Base-by-base conservation (phyloP, 2,329 filamentous ascomycete species). In the Trichoderma breve region DNA sequence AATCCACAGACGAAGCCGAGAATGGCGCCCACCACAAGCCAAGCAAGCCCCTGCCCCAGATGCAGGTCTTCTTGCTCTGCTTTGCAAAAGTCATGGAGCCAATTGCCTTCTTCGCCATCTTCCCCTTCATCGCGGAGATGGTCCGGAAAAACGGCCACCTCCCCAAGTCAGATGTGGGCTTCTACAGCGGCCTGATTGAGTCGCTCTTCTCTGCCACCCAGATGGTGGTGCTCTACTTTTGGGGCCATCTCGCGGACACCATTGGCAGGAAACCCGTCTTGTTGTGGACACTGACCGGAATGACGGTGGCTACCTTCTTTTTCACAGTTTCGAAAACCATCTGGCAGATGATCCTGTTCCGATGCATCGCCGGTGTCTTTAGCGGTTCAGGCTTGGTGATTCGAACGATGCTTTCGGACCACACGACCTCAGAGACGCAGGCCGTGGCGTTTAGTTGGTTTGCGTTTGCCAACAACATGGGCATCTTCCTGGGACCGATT, bases 111-210 rank as follows among this genome's bases (percentile, higher is more conserved):
- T 95, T 95, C 83, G 89, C 86, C 78, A 93, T 95, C 79, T 92
- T 95, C 76, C 92, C 93, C 1, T 95, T 92, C 81, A 88, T 96
- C 80, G 93, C 90, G 77, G 84, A 91, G 77, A 95, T 95, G 93
- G 89, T 93, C 84, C 87, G 71, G 3, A 36, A 36, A 36, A 91
- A 90, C 72, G 92, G 92, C 11, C 77, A 84, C 12, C 81, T 95
- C 2, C 79, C 85, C 1, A 83, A 88, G 58, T 82, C 86, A n/a
- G 90, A 94, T 79, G 89, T 94, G 4, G 93, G 93, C 2, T 95
- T 95, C 82, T 95, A 94, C 83, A 89, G 86, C 71, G 93, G 93
- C 2, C 82, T 94, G 14, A 94, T 95, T 78, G 90, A 91, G 82
- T 88, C 88, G 53, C 81, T 94, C 34, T 95, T 95, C 81, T 92